Evolutionary conservation across 257 asterid species (phyloP), one percentile per base, ranked within the genome.

Genomic region (Lithospermum erythrorhizon): DNA sequence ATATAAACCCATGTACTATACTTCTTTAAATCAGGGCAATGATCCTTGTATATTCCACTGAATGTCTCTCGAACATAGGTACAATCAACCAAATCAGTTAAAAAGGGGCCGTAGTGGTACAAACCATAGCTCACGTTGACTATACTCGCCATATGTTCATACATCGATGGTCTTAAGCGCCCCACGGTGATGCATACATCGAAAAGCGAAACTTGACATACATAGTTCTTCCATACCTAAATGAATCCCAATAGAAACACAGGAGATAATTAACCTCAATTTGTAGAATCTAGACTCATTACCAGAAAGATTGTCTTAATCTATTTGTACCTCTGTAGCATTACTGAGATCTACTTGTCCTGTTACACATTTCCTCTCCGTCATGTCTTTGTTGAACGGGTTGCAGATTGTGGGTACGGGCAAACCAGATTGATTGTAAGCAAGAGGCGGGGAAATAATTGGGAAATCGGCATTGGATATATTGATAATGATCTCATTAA

Each of bases 391-490:
- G 67, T 86, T 80, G 60, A 78, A 89, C 0, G 99, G 99, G 75
- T 80, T 89, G 77, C 99, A 93, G 62, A 89, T 87, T 55, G 74
- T 75, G 72, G 99, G 99, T 59, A 93, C 96, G 79, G 68, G 67
- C 0, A 95, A 97, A n/a, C 99, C 99, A 11, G 99, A 89, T 60
- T 93, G 99, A 59, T 93, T 93, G 86, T 86, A 93, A 61, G 21
- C 75, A 3, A 73, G 15, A n/a, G 82, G 83, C n/a, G 69, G 67
- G 18, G 67, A 63, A 21, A 63, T 58, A 6, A 74, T 75, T 18
- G 91, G 79, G 3, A 67, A 66, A 69, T 86, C 67, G 18, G 23
- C 58, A 20, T 93, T 93, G 55, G 97, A 76, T 11, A 89, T 65
- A 58, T 86, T 89, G 16, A 72, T 53, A 59, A 93, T 82, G 64